Base-by-base conservation (phyloP, 2,329 filamentous ascomycete species). In the Penicillium psychrosexuale region DNA sequence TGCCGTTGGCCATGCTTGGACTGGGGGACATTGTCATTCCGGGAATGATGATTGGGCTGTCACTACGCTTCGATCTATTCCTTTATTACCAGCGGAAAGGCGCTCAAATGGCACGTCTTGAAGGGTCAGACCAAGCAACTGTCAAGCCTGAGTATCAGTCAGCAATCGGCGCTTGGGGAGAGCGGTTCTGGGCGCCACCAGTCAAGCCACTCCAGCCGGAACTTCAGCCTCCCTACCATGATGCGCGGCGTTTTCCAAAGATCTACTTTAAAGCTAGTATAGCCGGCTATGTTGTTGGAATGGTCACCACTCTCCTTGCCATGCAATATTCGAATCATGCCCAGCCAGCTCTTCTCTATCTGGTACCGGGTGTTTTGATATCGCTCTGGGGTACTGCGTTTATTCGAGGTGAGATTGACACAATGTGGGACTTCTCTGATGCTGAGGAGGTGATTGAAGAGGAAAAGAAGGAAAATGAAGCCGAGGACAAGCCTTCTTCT, bases 11-110 rank as follows among this genome's bases (percentile, higher is more conserved):
- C 50, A 96, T 97, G 82, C 85, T 99, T 8, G 93, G 93, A 0
- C 81, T 97, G 0, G 93, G 93, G n/a, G 93, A 99, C 68, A 89
- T 99, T 55, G 89, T 96, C 1, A 80, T 99, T 3, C 93, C 93
- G 0, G 94, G 93, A 8, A 91, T 97, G 67, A 87, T 97, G 75
- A 88, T 97, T 59, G 90, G 84, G 1, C 82, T 97, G 39, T 90
- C 92, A 2, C 79, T 99, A 24, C 85, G 93, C n/a, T 96, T 96
- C 65, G 93, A 99, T 69, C 80, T 96, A 8, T 94, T 90, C 76
- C 80, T 91, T 51, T 86, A 89, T 75, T 97, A 97, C 69, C 79
- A 88, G 34, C 80, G 80, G 37, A 86, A 89, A 67, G 69, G 69
- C 81, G 86, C 69, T 81, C 62, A 66, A 72, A 63, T 64, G 31